phyloP scores from a whole-genome alignment of 257 asterid genomes.

The Solanum tarapatanum region DNA sequence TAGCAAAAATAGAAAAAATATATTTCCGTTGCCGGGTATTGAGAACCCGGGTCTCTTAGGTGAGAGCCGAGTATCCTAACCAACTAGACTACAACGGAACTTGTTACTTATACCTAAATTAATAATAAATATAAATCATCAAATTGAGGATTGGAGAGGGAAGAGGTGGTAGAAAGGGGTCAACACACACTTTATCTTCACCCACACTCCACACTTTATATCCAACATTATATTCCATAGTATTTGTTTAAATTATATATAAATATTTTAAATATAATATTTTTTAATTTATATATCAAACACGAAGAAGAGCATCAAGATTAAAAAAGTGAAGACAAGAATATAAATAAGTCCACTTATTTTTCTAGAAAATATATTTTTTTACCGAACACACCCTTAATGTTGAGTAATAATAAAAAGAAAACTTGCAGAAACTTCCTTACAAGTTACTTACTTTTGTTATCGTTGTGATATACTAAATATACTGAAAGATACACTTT shows the following conservation, averaged over 20 bases:
- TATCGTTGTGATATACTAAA: not conserved
- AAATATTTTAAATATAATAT: too few relatives aligned
- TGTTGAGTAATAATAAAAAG: not conserved
- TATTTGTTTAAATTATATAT: too few relatives aligned
- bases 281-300: too few relatives aligned
- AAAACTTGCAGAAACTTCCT: not conserved
- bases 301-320: not conserved
- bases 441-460: not conserved
- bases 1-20: too few relatives aligned
- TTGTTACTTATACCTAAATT: not conserved
- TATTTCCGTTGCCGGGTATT: constrained; percentile 59
- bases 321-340: not conserved
- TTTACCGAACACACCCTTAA: not conserved
- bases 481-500: not conserved
- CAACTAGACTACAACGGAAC: constrained; percentile 95
- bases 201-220: not conserved
- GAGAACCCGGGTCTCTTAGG: constrained; percentile 98
- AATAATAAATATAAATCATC: not conserved
- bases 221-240: too few relatives aligned
- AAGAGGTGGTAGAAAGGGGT: not conserved
- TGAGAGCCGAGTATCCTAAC: constrained; percentile 99
- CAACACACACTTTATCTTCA: not conserved
- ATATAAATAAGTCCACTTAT: not conserved
- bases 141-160: not conserved
- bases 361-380: too few relatives aligned